Base-by-base conservation (phyloP, 495 filamentous ascomycete species). In the Neurospora discreta region DNA sequence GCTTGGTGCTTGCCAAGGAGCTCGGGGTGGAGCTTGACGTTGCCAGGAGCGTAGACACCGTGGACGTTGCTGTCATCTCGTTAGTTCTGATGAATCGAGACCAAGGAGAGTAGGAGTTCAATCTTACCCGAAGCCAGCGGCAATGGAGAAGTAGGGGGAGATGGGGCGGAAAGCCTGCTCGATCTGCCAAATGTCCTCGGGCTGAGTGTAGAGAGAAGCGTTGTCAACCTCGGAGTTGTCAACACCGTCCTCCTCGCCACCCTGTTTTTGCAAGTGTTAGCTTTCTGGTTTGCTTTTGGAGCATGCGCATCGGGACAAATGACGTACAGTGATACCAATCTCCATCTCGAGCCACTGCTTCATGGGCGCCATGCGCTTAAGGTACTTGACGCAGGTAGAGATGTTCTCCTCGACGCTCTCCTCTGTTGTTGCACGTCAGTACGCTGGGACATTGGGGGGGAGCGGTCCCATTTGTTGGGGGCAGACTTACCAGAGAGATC, bases 271-370 rank as follows among this genome's bases (percentile, higher is more conserved):
- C 78, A 93, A 94, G 76, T 96, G 94, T 84, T 95, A 92, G 88
- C 91, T 70, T 30, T 72, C 71, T 30, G 30, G 30, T 60, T 60
- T 69, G 40, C 70, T 68, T 18, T 26, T 11, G 43, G 52, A n/a
- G 68, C 9, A 39, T 23, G 33, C 20, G 15, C 52, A 60, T 33
- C 38, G 0, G n/a, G 33, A 10, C 11, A 36, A 36, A 69, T n/a
- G 40, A 23, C 46, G 26, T 16, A 70, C 68, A 20, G 79, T 78
- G 74, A 81, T 79, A 23, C 80, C 77, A 42, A 81, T 80, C 74
- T 94, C 92, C 95, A 98, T 99, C 87, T 99, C 95, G 70, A 99
- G 88, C 92, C 93, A 99, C 82, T 98, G 93, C 86, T 97, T 97
- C 93, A 97, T 92, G 71, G 94, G 93, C 44, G 92, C 91, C 74